Percentiles rank a stretch among this genome's conserved stretches.
Conservation (phyloP, 441 rosid species). For the Daphne laureola region DNA sequence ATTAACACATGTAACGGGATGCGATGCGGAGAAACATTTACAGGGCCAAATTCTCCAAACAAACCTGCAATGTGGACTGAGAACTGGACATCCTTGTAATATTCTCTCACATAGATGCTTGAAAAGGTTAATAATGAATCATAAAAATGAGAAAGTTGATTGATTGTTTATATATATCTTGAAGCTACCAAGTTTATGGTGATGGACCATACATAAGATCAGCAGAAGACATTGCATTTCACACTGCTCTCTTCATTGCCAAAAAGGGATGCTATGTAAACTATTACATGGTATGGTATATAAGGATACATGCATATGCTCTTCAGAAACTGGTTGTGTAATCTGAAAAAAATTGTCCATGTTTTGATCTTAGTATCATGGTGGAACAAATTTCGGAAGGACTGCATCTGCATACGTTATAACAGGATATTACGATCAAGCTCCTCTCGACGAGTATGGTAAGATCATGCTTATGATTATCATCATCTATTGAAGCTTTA, state of each 20-base stretch:
- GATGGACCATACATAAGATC: constrained; percentile 54
- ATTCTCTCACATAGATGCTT: not conserved
- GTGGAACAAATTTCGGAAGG: constrained; percentile 90
- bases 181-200: constrained; percentile 61
- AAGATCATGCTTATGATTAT: constrained; percentile 1
- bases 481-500: no score
- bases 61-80: constrained; percentile 72
- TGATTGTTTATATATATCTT: not conserved
- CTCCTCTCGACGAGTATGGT: constrained; percentile 95
- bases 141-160: no score
- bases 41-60: constrained; percentile 55
- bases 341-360: not conserved
- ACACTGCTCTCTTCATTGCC: constrained; percentile 53
- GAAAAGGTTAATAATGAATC: not conserved
- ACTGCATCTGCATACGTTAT: constrained; percentile 62
- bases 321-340: not conserved
- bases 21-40: constrained; percentile 64
- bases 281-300: constrained; percentile 72
- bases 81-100: constrained; percentile 67
- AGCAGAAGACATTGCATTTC: constrained; percentile 60
- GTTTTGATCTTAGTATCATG: constrained; percentile 51
- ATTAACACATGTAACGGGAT: constrained; percentile 68
- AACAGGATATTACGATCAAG: constrained; percentile 80
- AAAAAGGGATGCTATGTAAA: constrained; percentile 57
- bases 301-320: no score